Conservation (phyloP, 2,329 filamentous ascomycete genomes). For the Scortechinia acanthostroma region DNA sequence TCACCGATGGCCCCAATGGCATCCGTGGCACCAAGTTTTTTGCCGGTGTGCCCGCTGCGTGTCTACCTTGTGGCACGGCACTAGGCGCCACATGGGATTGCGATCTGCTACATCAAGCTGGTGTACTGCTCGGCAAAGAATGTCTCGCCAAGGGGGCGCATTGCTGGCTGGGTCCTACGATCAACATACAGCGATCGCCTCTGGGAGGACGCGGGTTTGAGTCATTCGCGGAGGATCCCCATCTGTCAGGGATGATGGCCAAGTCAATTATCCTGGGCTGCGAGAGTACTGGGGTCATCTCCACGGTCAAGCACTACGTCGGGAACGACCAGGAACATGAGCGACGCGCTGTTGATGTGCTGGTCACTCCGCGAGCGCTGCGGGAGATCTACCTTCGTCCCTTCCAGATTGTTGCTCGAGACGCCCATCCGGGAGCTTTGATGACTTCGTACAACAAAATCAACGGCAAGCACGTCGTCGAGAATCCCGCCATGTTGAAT, state of each 20-base stretch:
- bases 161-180: conserved; percentile 51
- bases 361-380: conserved; percentile 44
- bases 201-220: conserved; percentile 53
- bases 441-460: conserved; percentile 56
- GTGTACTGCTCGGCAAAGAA: conserved; percentile 41
- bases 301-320: conserved; percentile 53
- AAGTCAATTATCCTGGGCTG: conserved; percentile 45
- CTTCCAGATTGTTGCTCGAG: conserved; percentile 46
- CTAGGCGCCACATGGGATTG: conserved; percentile 51
- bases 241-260: conserved; percentile 44
- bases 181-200: conserved; percentile 54
- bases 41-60: conserved; percentile 51
- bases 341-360: conserved; percentile 43
- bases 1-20: conserved; percentile 66
- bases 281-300: conserved; percentile 44
- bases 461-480: conserved; percentile 46
- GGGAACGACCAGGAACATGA: conserved; percentile 55
- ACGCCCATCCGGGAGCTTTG: conserved; percentile 39
- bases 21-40: conserved; percentile 64
- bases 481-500: conserved; percentile 41
- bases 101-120: conserved; percentile 39
- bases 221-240: conserved; percentile 48
- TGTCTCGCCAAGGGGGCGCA: conserved; percentile 48
- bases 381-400: conserved; percentile 51
- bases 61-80: conserved; percentile 50